Evolutionary conservation across 768 basidiomycete genomes (phyloP).

Genomic region (Clitopilus passeckerianus): DNA sequence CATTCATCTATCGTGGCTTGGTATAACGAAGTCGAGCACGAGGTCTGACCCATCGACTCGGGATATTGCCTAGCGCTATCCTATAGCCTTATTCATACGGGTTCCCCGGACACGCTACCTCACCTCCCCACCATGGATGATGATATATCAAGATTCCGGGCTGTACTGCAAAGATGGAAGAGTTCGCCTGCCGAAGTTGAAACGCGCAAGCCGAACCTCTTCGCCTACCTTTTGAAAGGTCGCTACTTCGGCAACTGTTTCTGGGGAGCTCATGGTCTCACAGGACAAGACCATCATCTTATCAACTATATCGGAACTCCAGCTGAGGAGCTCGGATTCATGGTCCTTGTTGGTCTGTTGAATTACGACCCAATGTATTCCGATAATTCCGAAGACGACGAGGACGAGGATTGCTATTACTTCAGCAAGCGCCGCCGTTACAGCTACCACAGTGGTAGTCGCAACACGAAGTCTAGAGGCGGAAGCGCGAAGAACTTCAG

Average conservation of each 20-base stretch:
- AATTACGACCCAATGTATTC: neutral
- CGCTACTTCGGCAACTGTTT: neutral
- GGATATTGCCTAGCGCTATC: neutral
- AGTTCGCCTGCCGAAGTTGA: neutral
- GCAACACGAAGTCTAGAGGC: neutral
- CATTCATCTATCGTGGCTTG: neutral
- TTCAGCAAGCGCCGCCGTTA: conserved; percentile 14
- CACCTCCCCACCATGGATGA: neutral
- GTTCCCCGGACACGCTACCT: neutral
- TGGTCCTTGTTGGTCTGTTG: conserved; percentile 7
- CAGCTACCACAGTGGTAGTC: conserved; percentile 8
- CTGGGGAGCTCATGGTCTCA: neutral
- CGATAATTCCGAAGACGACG: conserved; percentile 2
- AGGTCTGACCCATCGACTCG: neutral
- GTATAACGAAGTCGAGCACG: neutral
- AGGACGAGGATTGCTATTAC: conserved; percentile 15
- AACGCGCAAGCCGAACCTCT: neutral
- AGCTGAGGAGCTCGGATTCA: conserved; percentile 6
- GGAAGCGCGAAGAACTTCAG: conserved; percentile 12
- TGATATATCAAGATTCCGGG: neutral
- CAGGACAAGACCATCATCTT: neutral
- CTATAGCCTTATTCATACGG: neutral
- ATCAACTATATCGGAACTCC: neutral
- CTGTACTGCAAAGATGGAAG: neutral
- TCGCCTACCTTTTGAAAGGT: neutral